Percentiles rank a stretch among this genome's conserved stretches.
These are phyloP conservation scores for Obelidium mucronatum DNA, from an alignment of 192 early-diverging fungal species.

Conservation along the genomic window DNA sequence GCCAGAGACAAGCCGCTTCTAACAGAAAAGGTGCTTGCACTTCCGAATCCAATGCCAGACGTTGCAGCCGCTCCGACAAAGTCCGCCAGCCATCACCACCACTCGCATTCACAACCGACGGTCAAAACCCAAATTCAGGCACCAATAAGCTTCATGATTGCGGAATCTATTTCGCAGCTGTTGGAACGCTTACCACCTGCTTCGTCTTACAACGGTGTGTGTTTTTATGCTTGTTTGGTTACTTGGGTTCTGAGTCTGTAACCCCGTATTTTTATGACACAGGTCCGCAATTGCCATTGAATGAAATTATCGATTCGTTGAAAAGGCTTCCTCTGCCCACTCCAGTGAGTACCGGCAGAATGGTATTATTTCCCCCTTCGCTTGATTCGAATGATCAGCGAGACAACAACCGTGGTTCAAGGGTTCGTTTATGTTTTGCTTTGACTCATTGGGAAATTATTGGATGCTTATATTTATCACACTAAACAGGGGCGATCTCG, in stretches of 20 bases:
- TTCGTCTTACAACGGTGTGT: constrained; percentile 43
- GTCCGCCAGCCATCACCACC: background rate
- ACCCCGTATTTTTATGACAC: too few relatives aligned
- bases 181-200: constrained; percentile 43
- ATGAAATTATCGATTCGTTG: constrained; percentile 46
- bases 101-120: background rate
- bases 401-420: too few relatives aligned
- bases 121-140: background rate
- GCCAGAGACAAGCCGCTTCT: constrained; percentile 3
- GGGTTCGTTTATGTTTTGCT: too few relatives aligned
- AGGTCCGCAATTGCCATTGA: constrained; percentile 45
- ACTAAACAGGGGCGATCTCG: too few relatives aligned
- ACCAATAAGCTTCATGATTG: constrained; percentile 28
- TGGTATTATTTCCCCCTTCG: constrained; percentile 22
- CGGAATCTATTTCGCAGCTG: constrained; percentile 44
- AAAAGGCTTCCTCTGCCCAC: constrained; percentile 41
- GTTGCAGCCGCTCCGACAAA: background rate
- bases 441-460: too few relatives aligned
- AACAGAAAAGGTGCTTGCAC: background rate
- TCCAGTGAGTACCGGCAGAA: constrained; percentile 15
- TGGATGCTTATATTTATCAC: too few relatives aligned
- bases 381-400: background rate
- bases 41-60: background rate
- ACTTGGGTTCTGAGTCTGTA: background rate
- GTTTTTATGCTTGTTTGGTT: background rate